Evolutionary conservation across 2,329 filamentous ascomycete species (phyloP), one percentile per base, ranked within the genome.

Genomic region (Diatrype stigma): DNA sequence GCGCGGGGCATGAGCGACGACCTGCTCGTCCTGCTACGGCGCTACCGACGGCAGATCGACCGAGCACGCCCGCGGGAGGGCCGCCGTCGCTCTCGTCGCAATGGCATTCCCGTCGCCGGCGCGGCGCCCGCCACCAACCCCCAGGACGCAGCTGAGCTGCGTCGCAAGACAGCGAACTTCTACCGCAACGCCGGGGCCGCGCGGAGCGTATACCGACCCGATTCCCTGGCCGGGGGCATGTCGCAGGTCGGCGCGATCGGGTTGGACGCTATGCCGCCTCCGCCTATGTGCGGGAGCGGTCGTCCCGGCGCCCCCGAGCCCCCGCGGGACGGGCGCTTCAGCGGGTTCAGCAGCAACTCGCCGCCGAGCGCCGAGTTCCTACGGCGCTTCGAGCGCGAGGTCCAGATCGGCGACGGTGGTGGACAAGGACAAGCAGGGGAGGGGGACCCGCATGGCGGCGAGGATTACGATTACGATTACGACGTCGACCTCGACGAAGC

Each of bases 121-220:
- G 26, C 46, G 34, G 22, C 62, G 42, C 47, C 56, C 14, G 54
- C 34, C 6, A 6, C 6, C 4, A 37, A 60, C 22, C 32, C 30
- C 8, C 49, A 60, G 2, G 53, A 48, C 3, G 56, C 61, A 3
- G 56, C 57, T 30, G 51, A 50, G 14, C 58, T 58, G 34, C 55
- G 60, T 46, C 51, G 44, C 32, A 46, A 40, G 28, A 52, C 55
- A 2, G 60, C 59, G 21, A 45, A 44, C 11, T 44, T 56, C 50
- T 35, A 51, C 19, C 42, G 40, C 17, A 28, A 49, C 28, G 35
- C 40, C 14, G 26, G 38, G n/a, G 47, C 51, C 11, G 51, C 23
- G 34, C 34, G 34, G 14, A 64, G 62, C 47, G 54, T 67, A 11
- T 67, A 60, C 47, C 58, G 63, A 3, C 59, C 60, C 1, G 64